Evolutionary conservation across 768 basidiomycete genomes (phyloP).

Genomic region (Chlorophyllum brunneum): DNA sequence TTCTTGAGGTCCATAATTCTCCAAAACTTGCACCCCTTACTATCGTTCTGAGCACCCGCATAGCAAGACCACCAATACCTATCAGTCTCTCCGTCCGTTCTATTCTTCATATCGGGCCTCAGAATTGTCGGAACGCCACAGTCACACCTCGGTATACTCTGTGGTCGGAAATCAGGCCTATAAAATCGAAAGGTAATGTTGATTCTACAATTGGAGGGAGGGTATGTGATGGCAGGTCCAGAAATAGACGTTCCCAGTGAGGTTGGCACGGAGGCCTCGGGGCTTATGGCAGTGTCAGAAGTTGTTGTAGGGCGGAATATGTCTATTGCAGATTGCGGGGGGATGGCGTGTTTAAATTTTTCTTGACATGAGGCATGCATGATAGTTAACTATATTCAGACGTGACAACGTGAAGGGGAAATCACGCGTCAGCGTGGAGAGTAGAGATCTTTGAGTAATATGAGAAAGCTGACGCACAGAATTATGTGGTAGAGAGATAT

Average conservation of each 20-base stretch:
- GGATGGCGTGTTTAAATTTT: constrained; percentile 75
- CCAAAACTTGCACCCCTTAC: constrained; percentile 78
- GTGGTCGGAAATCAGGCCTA: constrained; percentile 72
- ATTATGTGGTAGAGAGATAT: constrained; percentile 74
- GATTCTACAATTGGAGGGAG: constrained; percentile 63
- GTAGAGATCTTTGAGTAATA: not conserved
- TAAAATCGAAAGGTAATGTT: constrained; percentile 88
- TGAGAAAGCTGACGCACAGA: constrained; percentile 45
- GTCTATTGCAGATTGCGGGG: constrained; percentile 68
- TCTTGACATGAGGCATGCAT: constrained; percentile 89
- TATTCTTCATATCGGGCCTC: constrained; percentile 76
- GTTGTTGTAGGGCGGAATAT: constrained; percentile 54
- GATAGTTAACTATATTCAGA: constrained; percentile 56
- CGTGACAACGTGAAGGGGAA: not conserved
- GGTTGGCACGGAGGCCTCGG: constrained; percentile 24
- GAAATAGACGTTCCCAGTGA: not conserved
- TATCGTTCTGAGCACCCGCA: constrained; percentile 78
- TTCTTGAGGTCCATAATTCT: constrained; percentile 63
- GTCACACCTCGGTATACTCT: constrained; percentile 65
- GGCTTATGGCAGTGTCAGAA: constrained; percentile 16
- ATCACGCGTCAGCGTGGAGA: not conserved
- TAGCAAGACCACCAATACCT: constrained; percentile 83
- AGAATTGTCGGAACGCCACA: constrained; percentile 70
- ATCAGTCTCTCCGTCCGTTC: constrained; percentile 48
- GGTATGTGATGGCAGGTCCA: not conserved